Base-by-base conservation (phyloP, 73 alveolate species). In the Stentor roeselii region DNA sequence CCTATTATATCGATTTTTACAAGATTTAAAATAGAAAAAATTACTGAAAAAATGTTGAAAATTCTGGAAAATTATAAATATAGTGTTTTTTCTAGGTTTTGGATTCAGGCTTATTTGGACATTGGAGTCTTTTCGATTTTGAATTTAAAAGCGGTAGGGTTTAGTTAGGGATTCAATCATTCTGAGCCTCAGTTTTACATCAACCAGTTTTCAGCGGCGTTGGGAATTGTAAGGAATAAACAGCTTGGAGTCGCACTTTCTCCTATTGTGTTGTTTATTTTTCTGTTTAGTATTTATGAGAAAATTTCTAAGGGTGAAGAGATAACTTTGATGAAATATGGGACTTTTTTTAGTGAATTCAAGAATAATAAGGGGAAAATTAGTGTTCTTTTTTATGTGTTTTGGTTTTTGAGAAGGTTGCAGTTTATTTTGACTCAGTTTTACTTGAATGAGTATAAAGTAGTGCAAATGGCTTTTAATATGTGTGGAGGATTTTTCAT, bases 381-480 rank as follows among this genome's bases (percentile, higher is more conserved):
- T 15, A 67, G 80, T 40, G 14, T 40, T 27, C 80, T 27, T 27
- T 67, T 27, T 67, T 67, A 67, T 67, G 37, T 40, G 0, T 21
- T 67, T 1, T 67, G 14, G 2, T 67, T 67, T 67, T 21, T 2
- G 34, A 67, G 80, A 34, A 21, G 80, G 2, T 67, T 32, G 14
- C 2, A 27, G n/a, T 67, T 67, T 67, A 67, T 67, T 30, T 21
- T 67, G n/a, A 34, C 80, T 67, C 80, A 67, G 34, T 36, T 67
- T 0, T 67, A 21, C 37, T 67, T 67, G 0, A 67, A 67, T 34
- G 3, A 2, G 27, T 34, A 21, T 2, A 36, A 36, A 21, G 42
- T 27, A 30, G 34, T 3, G 2, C 80, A 67, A 67, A 21, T 30
- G 1, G 37, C 41, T 21, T 27, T 67, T 14, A 67, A 67, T 67